Conservation (phyloP, 2,329 filamentous ascomycete genomes). For the Truncatella angustata region DNA sequence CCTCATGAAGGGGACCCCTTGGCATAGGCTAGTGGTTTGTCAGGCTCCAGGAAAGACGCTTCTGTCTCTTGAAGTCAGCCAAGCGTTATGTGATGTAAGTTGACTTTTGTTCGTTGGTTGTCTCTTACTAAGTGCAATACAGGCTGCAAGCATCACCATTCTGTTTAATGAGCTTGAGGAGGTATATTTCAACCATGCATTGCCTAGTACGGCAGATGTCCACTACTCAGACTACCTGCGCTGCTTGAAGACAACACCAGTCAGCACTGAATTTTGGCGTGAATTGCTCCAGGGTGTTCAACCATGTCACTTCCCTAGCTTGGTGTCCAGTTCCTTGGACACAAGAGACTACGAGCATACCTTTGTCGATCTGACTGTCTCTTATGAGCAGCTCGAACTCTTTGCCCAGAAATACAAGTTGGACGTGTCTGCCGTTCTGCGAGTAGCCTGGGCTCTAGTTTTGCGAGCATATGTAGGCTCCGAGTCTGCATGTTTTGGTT, state of each 20-base stretch:
- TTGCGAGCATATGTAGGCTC: constrained; percentile 53
- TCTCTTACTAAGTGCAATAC: not conserved
- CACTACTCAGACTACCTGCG: constrained; percentile 38
- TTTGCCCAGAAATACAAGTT: constrained; percentile 42
- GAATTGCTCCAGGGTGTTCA: constrained; percentile 34
- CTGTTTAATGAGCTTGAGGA: constrained; percentile 46
- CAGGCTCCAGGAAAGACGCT: constrained; percentile 41
- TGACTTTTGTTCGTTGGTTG: not conserved
- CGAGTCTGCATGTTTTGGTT: constrained; percentile 55
- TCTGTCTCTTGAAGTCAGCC: constrained; percentile 49
- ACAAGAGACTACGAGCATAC: constrained; percentile 31
- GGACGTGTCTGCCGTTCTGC: constrained; percentile 48
- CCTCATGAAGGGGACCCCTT: constrained; percentile 37
- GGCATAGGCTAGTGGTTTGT: constrained; percentile 51
- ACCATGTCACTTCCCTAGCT: constrained; percentile 45
- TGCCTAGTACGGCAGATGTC: constrained; percentile 31
- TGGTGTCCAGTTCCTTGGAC: constrained; percentile 24
- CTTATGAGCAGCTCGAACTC: constrained; percentile 37
- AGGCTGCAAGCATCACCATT: constrained; percentile 40
- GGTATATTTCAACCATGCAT: constrained; percentile 39
- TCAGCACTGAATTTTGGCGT: constrained; percentile 45
- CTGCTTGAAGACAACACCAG: constrained; percentile 32
- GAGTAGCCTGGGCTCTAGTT: constrained; percentile 59
- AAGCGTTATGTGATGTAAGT: constrained; percentile 47
- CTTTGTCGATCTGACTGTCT: constrained; percentile 39